Base-by-base conservation (phyloP, 2,329 filamentous ascomycete genomes). In the Monosporascus ibericus region DNA sequence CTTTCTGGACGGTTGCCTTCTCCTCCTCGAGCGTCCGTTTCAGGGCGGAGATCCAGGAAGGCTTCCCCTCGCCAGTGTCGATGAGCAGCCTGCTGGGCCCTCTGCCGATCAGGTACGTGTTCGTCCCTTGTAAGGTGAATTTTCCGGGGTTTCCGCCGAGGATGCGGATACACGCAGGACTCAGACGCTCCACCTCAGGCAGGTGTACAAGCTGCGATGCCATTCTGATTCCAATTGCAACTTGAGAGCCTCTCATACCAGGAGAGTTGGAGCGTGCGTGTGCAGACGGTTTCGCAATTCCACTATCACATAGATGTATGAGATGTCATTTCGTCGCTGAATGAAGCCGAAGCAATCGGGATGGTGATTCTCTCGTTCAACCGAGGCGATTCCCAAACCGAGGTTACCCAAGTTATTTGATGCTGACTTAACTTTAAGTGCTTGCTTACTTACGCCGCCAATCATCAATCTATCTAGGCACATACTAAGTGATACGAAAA, bases 61-160 rank as follows among this genome's bases (percentile, higher is more conserved):
- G 81, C 53, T 76, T 81, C 47, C 92, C 94, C 69, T 96, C 87
- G 48, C 88, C 94, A 0, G 92, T 96, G 71, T 99, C 94, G 64
- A 99, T 84, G 22, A 99, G 80, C 53, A 97, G 78, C 9, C 94
- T 85, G 6, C 74, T 71, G 6, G 74, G 68, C 3, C 92, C 92
- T 6, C 80, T 85, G 53, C 94, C 94, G 54, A 99, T 65, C 18
- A 99, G 80, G 69, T 99, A 99, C 36, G 94, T 99, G 70, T 99
- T 99, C 60, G 94, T 96, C 56, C 91, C 86, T 70, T 87, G 82
- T 11, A 87, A 72, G 5, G 81, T 79, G 63, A 85, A 85, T 75
- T 95, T 96, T 65, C 88, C 84, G 14, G 94, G 92, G 70, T 99
- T 99, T 8, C 88, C 90, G 53, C 87, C 94, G 18, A 97, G 76